These are phyloP conservation scores for Calonectria montana DNA, from an alignment of 2,329 filamentous ascomycete species.

Conservation along the genomic window DNA sequence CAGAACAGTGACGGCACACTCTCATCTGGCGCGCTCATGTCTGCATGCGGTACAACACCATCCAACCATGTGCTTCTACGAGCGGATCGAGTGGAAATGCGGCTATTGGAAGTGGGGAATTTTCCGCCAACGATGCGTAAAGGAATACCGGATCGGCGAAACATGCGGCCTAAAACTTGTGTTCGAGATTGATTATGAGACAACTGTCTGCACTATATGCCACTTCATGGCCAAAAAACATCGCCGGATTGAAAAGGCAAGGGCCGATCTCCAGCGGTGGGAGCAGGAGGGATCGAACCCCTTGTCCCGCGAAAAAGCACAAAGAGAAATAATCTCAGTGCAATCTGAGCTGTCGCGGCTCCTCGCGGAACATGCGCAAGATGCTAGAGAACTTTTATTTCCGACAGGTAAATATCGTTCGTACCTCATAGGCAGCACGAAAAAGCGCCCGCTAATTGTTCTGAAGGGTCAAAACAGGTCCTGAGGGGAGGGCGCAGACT, in stretches of 20 bases:
- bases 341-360: neutral
- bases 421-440: too few species aligned
- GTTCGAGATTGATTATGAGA: neutral
- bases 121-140: neutral
- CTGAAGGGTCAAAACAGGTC: too few species aligned
- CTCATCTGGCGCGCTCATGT: neutral
- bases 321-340: neutral
- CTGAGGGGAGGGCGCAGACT: too few species aligned
- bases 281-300: neutral
- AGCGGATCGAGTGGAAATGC: neutral
- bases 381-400: neutral
- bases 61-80: neutral
- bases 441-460: too few species aligned
- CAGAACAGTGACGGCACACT: neutral
- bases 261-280: neutral
- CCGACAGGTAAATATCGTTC: neutral
- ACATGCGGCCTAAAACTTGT: neutral
- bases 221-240: neutral
- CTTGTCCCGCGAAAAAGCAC: neutral
- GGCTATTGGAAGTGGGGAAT: neutral
- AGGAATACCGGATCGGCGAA: neutral
- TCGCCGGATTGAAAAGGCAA: neutral
- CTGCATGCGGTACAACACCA: neutral
- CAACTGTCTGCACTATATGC: neutral
- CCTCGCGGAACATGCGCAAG: neutral